Evolutionary conservation across 129 eudicot species (phyloP).

Genomic region (Kitagawia praeruptora): DNA sequence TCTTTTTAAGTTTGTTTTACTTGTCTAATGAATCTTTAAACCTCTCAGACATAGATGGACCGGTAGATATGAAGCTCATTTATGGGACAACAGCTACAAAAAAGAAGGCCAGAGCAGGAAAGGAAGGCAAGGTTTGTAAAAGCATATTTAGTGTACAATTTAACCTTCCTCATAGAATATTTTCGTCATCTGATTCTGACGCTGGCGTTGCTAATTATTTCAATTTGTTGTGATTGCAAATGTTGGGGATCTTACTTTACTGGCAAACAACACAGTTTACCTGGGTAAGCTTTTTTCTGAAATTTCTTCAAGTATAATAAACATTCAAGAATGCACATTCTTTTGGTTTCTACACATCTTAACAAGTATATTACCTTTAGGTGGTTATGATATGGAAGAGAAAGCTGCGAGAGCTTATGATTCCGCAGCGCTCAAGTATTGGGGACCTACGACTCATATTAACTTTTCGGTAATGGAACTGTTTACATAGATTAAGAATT

Average conservation of each 20-base stretch:
- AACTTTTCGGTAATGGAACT: conserved; percentile 57
- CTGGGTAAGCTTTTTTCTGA: conserved; percentile 37
- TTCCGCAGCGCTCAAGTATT: conserved; percentile 86
- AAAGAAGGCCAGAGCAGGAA: conserved; percentile 89
- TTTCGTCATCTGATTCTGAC: conserved; percentile 18
- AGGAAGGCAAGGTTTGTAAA: conserved; percentile 83
- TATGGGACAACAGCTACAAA: conserved; percentile 92
- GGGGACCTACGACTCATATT: conserved; percentile 93
- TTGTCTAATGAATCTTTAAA: too few species aligned
- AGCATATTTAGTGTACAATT: background rate
- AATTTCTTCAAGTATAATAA: background rate
- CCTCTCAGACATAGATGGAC: conserved; percentile 77
- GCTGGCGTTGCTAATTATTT: conserved; percentile 11
- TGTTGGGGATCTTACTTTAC: conserved; percentile 8
- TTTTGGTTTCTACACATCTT: background rate
- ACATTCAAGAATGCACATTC: background rate
- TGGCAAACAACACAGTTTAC: conserved; percentile 33
- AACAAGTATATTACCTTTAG: conserved; percentile 16
- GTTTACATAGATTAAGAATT: background rate
- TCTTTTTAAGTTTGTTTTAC: background rate
- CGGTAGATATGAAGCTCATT: conserved; percentile 91
- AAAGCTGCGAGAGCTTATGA: conserved; percentile 96
- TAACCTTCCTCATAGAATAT: conserved; percentile 4
- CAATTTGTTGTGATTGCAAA: background rate
- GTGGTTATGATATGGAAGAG: conserved; percentile 94